These are phyloP conservation scores for Chlorophyllum brunneum DNA, from an alignment of 768 basidiomycete species.

Conservation along the genomic window DNA sequence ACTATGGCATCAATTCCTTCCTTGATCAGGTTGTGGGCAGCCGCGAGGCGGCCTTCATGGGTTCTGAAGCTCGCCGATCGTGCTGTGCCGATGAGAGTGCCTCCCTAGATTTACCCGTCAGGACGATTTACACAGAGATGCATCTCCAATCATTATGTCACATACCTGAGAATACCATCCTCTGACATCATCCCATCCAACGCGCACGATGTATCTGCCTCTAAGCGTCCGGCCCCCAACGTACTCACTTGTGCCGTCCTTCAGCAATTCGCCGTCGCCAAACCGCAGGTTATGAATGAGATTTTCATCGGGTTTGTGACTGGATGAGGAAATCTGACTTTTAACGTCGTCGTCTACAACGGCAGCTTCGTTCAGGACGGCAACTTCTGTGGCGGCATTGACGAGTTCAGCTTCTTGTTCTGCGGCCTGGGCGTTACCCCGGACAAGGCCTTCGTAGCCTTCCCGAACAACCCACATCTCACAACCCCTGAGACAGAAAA, in stretches of 20 bases:
- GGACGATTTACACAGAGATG: neutral
- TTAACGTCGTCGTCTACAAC: slow-evolving; percentile 18
- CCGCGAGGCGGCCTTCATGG: slow-evolving; percentile 80
- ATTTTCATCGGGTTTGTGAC: slow-evolving; percentile 26
- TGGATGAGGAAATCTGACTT: slow-evolving; percentile 13
- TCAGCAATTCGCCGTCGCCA: slow-evolving; percentile 73
- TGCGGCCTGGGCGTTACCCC: slow-evolving; percentile 63
- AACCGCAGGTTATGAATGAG: slow-evolving; percentile 77
- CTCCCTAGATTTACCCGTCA: slow-evolving; percentile 51
- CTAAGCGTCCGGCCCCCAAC: slow-evolving; percentile 70
- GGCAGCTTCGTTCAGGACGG: slow-evolving; percentile 17
- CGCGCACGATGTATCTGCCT: slow-evolving; percentile 89
- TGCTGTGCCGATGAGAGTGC: slow-evolving; percentile 95
- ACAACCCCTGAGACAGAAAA: slow-evolving; percentile 63
- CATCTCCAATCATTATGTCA: neutral
- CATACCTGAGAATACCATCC: slow-evolving; percentile 89
- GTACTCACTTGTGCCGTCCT: slow-evolving; percentile 79
- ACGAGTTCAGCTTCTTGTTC: slow-evolving; percentile 17
- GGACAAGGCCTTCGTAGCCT: slow-evolving; percentile 96
- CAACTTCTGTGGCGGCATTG: slow-evolving; percentile 18
- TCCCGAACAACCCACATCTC: slow-evolving; percentile 96
- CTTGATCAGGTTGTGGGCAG: slow-evolving; percentile 87
- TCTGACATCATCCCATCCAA: slow-evolving; percentile 97
- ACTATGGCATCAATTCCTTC: slow-evolving; percentile 97
- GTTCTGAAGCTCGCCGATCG: slow-evolving; percentile 84